These are phyloP conservation scores for Hypoxylon sp. DNA, from an alignment of 2,329 filamentous ascomycete species.

Conservation along the genomic window DNA sequence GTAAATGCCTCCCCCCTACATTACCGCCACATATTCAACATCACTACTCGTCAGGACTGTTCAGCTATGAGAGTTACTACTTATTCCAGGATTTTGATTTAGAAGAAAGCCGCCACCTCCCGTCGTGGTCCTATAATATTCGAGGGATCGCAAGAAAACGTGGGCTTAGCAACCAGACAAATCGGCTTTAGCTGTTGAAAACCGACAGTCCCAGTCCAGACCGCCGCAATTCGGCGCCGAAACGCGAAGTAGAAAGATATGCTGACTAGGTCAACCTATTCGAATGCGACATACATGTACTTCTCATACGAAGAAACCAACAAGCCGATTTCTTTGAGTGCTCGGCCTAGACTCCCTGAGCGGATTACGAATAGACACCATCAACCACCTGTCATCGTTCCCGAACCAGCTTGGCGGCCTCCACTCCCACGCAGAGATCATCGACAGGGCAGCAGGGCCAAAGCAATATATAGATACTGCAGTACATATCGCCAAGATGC, in stretches of 20 bases:
- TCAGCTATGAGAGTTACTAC: neutral
- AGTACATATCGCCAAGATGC: constrained; percentile 35
- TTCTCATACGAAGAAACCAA: constrained; percentile 18
- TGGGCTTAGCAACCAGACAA: constrained; percentile 3
- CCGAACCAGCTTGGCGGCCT: constrained; percentile 32
- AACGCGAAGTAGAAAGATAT: constrained; percentile 3
- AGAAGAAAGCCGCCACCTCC: neutral
- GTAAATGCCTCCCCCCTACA: constrained; percentile 1
- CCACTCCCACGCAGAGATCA: constrained; percentile 39
- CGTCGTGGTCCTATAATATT: neutral
- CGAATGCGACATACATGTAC: constrained; percentile 1
- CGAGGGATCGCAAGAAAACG: constrained; percentile 6
- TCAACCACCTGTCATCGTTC: constrained; percentile 37
- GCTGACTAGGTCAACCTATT: constrained; percentile 12
- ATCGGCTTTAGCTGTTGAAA: neutral
- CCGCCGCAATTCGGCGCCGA: constrained; percentile 28
- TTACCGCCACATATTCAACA: constrained; percentile 12
- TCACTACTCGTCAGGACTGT: neutral
- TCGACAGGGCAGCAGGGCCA: constrained; percentile 30
- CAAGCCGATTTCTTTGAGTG: constrained; percentile 7
- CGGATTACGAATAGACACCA: constrained; percentile 36
- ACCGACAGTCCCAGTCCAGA: constrained; percentile 6
- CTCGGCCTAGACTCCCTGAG: constrained; percentile 24
- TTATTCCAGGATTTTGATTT: neutral
- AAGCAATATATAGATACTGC: constrained; percentile 16